A percentile compares a stretch with the other conserved stretches of the same genome.
Conservation (phyloP, 176 grass and related monocot species). For the Oryza glumipatula region DNA sequence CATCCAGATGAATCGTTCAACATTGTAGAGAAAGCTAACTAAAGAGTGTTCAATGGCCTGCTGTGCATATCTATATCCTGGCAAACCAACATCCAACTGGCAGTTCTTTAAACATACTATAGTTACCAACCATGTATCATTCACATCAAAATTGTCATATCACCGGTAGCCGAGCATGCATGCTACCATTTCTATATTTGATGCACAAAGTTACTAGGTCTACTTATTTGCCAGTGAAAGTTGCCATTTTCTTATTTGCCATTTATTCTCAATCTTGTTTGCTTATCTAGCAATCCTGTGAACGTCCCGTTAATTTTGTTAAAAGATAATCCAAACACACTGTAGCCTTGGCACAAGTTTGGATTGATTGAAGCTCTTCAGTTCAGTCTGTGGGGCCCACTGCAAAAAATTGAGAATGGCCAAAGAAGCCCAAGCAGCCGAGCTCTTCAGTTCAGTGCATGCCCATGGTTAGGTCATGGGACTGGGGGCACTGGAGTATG, state of each 20-base stretch:
- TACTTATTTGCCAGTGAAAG: neutral
- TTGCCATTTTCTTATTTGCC: neutral
- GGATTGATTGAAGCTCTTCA: neutral
- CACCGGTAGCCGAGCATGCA: neutral
- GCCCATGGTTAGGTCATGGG: neutral
- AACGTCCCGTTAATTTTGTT: neutral
- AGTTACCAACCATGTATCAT: neutral
- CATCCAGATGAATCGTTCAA: neutral
- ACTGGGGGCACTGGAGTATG: neutral
- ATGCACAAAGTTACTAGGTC: neutral
- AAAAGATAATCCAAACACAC: neutral
- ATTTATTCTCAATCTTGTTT: neutral
- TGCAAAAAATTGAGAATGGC: neutral
- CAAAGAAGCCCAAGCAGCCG: neutral
- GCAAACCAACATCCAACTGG: neutral
- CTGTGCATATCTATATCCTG: neutral
- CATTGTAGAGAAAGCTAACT: neutral
- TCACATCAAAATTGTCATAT: neutral
- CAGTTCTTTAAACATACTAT: conserved; percentile 1
- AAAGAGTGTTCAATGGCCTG: neutral
- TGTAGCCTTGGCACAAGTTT: neutral
- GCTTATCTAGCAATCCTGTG: neutral
- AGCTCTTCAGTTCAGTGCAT: neutral
- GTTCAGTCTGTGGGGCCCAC: neutral
- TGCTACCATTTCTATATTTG: neutral